These are phyloP conservation scores for Exophiala oligosperma DNA, from an alignment of 2,329 filamentous ascomycete genomes.

Conservation along the genomic window DNA sequence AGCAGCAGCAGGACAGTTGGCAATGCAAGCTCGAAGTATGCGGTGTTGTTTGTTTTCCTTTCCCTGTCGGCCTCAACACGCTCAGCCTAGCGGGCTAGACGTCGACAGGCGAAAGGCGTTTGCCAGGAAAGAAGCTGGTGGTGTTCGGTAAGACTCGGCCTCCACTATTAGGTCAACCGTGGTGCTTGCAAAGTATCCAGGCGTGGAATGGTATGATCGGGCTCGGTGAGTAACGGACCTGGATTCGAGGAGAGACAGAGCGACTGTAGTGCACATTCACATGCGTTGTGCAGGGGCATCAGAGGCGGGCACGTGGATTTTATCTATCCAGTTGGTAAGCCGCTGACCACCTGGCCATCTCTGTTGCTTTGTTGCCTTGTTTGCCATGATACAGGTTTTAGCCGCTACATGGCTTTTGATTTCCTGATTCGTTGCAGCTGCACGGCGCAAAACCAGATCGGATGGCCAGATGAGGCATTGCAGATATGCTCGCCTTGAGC, in stretches of 20 bases:
- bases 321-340: conserved; percentile 22
- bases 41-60: conserved; percentile 3
- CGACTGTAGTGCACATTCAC: not conserved
- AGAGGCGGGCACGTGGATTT: conserved; percentile 7
- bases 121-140: not conserved
- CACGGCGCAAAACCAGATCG: conserved; percentile 2
- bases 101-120: conserved; percentile 12
- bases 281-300: not conserved
- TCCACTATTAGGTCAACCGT: not conserved
- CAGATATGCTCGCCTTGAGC: conserved; percentile 13
- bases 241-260: not conserved
- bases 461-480: conserved; percentile 13
- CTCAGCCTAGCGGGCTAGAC: conserved; percentile 7
- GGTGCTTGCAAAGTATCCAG: not conserved
- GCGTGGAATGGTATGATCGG: not conserved
- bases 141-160: not conserved
- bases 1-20: not conserved
- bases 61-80: conserved; percentile 8
- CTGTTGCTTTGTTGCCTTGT: conserved; percentile 5
- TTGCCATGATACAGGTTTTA: conserved; percentile 13
- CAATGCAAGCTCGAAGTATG: not conserved
- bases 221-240: conserved; percentile 1
- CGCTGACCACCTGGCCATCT: conserved; percentile 26
- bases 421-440: conserved; percentile 21
- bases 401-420: conserved; percentile 6